Base-by-base conservation (phyloP, 148 eudicot species). In the Drosera capensis region DNA sequence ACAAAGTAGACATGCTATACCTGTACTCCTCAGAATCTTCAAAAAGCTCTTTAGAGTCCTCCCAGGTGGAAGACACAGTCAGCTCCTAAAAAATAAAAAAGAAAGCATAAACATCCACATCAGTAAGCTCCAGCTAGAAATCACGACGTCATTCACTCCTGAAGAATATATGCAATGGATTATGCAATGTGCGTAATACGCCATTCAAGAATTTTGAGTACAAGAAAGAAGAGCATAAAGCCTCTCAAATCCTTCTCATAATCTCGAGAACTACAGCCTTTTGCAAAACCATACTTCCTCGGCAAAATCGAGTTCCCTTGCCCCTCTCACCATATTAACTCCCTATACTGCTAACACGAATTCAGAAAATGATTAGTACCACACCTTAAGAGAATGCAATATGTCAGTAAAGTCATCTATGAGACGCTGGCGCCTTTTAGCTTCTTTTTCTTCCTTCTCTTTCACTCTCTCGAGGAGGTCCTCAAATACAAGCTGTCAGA, bases 381-480 rank as follows among this genome's bases (percentile, higher is more conserved):
- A 39, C 63, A 85, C 99, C 88, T 90, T 85, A 8, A 75, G 44
- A 40, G 70, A 57, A 43, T 58, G 69, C 59, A 90, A 66, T 45
- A 72, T 65, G 55, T 84, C 95, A 63, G 68, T 56, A 57, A 90
- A 84, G 47, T 90, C 94, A 48, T 85, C 77, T 25, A 70, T 67
- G 46, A 85, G 66, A 45, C 93, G 87, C 64, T 81, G 83, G 48
- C 84, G 85, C 64, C 76, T 90, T 68, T 79, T 90, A 40, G 78
- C 80, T 63, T 90, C 99, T 67, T 85, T 85, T 66, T 90, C 95
- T 62, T 90, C 95, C 60, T 90, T 85, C 57, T 90, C 99, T 71
- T 66, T 84, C 25, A 73, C 77, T 64, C 95, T 76, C 64, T 90
- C 99, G 56, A 90, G 54, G 21, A 85, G 72, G 60, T 90, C 99